These are phyloP conservation scores for Phytophthora fragariaefolia DNA, from an alignment of 352 stramenopile species.

Conservation along the genomic window DNA sequence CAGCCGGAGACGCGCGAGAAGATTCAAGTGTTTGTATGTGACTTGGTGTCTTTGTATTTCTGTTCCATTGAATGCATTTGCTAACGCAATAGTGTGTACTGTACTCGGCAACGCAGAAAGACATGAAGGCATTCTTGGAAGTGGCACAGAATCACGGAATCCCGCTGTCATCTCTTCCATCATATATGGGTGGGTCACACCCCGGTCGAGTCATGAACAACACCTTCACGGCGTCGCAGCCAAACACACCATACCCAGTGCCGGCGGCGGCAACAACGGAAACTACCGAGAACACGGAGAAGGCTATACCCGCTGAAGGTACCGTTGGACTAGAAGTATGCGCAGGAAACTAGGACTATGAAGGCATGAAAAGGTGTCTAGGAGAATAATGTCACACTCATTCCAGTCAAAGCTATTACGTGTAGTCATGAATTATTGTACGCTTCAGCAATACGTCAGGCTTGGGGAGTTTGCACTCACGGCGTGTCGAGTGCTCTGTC, in stretches of 20 bases:
- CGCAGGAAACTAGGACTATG: slow-evolving; percentile 10
- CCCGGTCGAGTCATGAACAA: slow-evolving; percentile 64
- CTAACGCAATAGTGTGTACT: slow-evolving; percentile 8
- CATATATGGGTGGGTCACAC: slow-evolving; percentile 66
- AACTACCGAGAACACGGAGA: slow-evolving; percentile 16
- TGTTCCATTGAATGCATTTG: background rate
- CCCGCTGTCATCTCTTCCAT: slow-evolving; percentile 59
- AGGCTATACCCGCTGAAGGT: slow-evolving; percentile 7
- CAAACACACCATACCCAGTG: slow-evolving; percentile 63
- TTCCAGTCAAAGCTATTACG: slow-evolving; percentile 12
- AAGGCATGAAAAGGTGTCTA: slow-evolving; percentile 7
- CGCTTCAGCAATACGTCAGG: background rate
- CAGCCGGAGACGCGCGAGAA: slow-evolving; percentile 82
- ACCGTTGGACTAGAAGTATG: slow-evolving; percentile 23
- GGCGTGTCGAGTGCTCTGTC: slow-evolving; percentile 6
- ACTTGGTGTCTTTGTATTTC: background rate
- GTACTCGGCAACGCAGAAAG: slow-evolving; percentile 45
- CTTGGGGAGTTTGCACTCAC: background rate
- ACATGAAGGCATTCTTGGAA: slow-evolving; percentile 62
- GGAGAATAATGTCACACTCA: background rate
- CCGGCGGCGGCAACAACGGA: slow-evolving; percentile 6
- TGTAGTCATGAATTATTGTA: too few relatives aligned
- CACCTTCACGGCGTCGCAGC: slow-evolving; percentile 66
- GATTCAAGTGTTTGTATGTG: slow-evolving; percentile 81
- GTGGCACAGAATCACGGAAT: slow-evolving; percentile 69